Percentiles rank a stretch among this genome's conserved stretches.
Conservation (phyloP, 2,329 filamentous ascomycete species). For the Penicillium sp. region DNA sequence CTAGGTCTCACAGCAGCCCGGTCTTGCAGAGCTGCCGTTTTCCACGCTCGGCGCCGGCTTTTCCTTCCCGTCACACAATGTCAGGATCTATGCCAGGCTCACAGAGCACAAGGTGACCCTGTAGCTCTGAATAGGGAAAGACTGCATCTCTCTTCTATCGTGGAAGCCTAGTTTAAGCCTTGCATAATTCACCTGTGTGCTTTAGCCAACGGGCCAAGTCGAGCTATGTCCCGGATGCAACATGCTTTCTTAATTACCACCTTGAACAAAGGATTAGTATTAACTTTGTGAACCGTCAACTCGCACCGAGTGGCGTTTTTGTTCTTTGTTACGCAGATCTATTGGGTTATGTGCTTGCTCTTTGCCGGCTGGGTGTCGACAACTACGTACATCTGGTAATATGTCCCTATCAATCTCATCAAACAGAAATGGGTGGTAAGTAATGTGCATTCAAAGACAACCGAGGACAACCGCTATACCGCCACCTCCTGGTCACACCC, state of each 20-base stretch:
- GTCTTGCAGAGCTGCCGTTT: conserved; percentile 20
- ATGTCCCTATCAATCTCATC: neutral
- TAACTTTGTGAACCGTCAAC: neutral
- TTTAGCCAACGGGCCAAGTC: neutral
- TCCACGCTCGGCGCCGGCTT: conserved; percentile 19
- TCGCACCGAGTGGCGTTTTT: neutral
- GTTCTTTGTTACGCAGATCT: neutral
- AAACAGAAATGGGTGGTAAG: neutral
- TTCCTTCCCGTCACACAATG: conserved; percentile 15
- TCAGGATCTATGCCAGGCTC: conserved; percentile 6
- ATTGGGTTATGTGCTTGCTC: neutral
- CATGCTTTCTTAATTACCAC: conserved; percentile 6
- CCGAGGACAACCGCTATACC: neutral
- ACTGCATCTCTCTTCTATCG: neutral
- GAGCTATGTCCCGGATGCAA: conserved; percentile 11
- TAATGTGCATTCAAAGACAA: neutral
- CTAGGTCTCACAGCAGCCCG: conserved; percentile 20
- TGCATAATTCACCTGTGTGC: neutral
- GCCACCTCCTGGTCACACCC: neutral
- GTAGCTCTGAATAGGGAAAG: conserved; percentile 7
- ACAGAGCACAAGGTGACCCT: conserved; percentile 15
- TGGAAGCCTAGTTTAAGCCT: neutral
- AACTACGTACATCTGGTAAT: neutral
- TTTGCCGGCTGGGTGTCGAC: neutral
- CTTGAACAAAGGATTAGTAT: neutral